Evolutionary conservation across 805 yeast species (phyloP).

Genomic region (Suhomyces prunicola): DNA sequence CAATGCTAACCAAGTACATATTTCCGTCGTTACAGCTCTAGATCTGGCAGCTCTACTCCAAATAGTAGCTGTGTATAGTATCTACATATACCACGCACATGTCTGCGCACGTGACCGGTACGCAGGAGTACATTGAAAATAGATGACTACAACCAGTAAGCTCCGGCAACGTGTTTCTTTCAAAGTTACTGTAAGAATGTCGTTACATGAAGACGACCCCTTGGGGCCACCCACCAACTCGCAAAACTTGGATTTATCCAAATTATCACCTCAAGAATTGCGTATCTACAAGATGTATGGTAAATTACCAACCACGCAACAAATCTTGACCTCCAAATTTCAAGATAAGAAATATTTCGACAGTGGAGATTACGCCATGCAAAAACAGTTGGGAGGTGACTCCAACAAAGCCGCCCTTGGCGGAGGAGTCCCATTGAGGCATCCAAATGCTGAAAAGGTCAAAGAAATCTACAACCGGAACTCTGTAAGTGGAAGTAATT

Average conservation of each 20-base stretch:
- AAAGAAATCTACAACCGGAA: conserved; percentile 56
- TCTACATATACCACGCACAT: background rate
- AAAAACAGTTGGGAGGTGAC: conserved; percentile 40
- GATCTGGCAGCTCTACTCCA: background rate
- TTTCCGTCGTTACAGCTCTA: background rate
- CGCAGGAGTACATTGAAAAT: conserved; percentile 1
- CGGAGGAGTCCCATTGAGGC: conserved; percentile 40
- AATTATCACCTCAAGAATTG: conserved; percentile 74
- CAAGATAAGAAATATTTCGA: conserved; percentile 91
- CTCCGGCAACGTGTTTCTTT: background rate
- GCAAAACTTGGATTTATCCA: conserved; percentile 50
- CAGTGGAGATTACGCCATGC: conserved; percentile 91
- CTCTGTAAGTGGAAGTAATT: conserved; percentile 50
- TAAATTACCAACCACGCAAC: conserved; percentile 76
- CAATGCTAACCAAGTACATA: conserved; percentile 1
- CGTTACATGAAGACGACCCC: conserved; percentile 47
- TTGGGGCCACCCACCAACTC: conserved; percentile 45
- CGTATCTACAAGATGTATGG: conserved; percentile 80
- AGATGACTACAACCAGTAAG: conserved; percentile 2
- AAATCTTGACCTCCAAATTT: conserved; percentile 67
- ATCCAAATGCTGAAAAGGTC: conserved; percentile 57
- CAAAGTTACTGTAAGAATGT: conserved; percentile 16
- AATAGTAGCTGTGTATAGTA: background rate
- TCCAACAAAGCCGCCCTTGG: conserved; percentile 22
- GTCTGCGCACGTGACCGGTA: background rate